Percentiles rank a stretch among this genome's conserved stretches.
Conservation (phyloP, 2,329 filamentous ascomycete genomes). For the Trichoderma cornu-damae region DNA sequence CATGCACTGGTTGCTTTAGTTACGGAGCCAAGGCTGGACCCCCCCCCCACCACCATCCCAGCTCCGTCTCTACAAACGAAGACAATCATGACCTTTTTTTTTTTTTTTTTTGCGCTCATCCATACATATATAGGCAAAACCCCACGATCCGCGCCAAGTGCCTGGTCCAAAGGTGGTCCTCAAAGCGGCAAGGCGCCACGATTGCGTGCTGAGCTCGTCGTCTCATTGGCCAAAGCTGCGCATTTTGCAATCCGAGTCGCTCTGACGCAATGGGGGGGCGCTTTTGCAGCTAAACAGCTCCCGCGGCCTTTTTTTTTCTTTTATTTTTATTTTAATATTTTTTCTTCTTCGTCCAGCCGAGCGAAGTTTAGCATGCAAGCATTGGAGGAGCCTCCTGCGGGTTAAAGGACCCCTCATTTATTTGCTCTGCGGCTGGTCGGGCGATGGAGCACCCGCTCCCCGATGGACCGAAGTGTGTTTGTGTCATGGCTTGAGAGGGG, state of each 20-base stretch:
- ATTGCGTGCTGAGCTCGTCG: constrained; percentile 28
- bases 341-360: not conserved
- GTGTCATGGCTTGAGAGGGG: too few species aligned
- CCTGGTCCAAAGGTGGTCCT: constrained; percentile 14
- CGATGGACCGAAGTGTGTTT: too few species aligned
- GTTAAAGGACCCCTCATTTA: too few species aligned
- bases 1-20: not conserved
- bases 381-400: too few species aligned
- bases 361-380: not conserved
- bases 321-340: too few species aligned
- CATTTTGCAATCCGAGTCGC: constrained; percentile 28
- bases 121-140: not conserved
- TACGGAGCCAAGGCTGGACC: not conserved
- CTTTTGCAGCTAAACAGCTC: constrained; percentile 17
- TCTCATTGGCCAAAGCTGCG: constrained; percentile 25
- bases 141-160: constrained; percentile 18
- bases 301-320: constrained; percentile 4
- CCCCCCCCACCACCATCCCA: not conserved
- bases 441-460: too few species aligned
- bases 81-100: not conserved
- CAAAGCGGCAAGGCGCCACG: constrained; percentile 21
- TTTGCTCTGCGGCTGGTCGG: too few species aligned
- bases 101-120: not conserved
- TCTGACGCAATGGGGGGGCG: constrained; percentile 28
- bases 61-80: not conserved